phyloP scores from a whole-genome alignment of 2,329 filamentous ascomycete genomes.

The Exophiala aquamarina region DNA sequence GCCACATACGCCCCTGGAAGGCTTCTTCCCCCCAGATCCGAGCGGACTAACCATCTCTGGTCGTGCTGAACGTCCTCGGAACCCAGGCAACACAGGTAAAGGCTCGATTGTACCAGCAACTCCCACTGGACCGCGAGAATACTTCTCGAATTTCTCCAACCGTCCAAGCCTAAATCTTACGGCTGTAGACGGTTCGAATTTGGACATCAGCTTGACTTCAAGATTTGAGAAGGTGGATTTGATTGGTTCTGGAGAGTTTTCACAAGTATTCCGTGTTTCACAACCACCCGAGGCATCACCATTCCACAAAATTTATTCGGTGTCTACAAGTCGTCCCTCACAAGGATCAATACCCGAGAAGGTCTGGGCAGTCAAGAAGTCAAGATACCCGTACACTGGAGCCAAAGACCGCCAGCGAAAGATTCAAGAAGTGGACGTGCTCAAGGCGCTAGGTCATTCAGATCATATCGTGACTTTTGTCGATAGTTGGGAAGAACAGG shows the following conservation, averaged over 20 bases:
- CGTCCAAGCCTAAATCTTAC: conserved; percentile 69
- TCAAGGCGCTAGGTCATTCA: conserved; percentile 73
- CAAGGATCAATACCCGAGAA: conserved; percentile 56
- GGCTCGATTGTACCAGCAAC: conserved; percentile 69
- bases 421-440: conserved; percentile 76
- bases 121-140: conserved; percentile 68
- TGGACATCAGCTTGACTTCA: conserved; percentile 71
- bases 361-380: conserved; percentile 93
- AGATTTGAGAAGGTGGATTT: conserved; percentile 80
- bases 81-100: conserved; percentile 39
- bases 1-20: conserved; percentile 78
- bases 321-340: conserved; percentile 47
- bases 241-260: conserved; percentile 88
- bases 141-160: conserved; percentile 58
- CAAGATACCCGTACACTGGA: conserved; percentile 75
- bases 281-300: conserved; percentile 38
- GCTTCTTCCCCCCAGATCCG: conserved; percentile 72
- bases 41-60: conserved; percentile 81
- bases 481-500: conserved; percentile 83
- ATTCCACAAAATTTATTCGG: conserved; percentile 43
- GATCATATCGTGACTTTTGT: conserved; percentile 85
- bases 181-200: conserved; percentile 66
- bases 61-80: conserved; percentile 44
- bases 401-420: conserved; percentile 78
- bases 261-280: conserved; percentile 81